Evolutionary conservation across 108 stramenopile species (phyloP).

Genomic region (Skeletonema menzelii): DNA sequence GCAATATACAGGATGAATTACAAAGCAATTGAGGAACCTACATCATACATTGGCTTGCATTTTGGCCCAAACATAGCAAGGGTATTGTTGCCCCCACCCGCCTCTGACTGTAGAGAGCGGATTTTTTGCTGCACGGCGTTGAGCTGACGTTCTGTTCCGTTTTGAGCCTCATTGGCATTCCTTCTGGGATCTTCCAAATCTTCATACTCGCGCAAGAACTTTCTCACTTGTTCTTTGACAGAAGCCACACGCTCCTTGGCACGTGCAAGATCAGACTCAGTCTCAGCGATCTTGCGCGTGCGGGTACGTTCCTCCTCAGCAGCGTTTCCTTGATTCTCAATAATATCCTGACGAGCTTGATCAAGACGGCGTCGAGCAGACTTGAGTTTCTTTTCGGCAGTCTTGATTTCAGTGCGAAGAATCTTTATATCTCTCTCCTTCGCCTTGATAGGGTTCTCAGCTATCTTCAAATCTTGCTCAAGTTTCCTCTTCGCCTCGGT

Average conservation of each 20-base stretch:
- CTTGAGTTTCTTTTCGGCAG: slow-evolving; percentile 31
- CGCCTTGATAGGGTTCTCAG: slow-evolving; percentile 48
- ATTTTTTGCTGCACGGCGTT: slow-evolving; percentile 47
- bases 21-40: not conserved
- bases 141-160: slow-evolving; percentile 38
- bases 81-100: slow-evolving; percentile 49
- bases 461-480: slow-evolving; percentile 58
- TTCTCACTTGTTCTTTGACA: slow-evolving; percentile 34
- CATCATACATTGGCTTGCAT: slow-evolving; percentile 43
- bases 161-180: slow-evolving; percentile 33
- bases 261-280: slow-evolving; percentile 48
- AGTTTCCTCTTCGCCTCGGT: slow-evolving; percentile 51
- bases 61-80: slow-evolving; percentile 68
- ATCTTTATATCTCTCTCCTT: slow-evolving; percentile 45
- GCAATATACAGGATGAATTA: not conserved
- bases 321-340: slow-evolving; percentile 55
- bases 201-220: slow-evolving; percentile 46
- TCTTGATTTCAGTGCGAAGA: slow-evolving; percentile 41
- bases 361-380: slow-evolving; percentile 57
- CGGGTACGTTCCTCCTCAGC: slow-evolving; percentile 63
- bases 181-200: slow-evolving; percentile 50
- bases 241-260: slow-evolving; percentile 29
- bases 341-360: slow-evolving; percentile 60
- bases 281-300: slow-evolving; percentile 46
- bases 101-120: slow-evolving; percentile 47